Base-by-base conservation (phyloP, 2,329 filamentous ascomycete genomes). In the Penicillium sp. region DNA sequence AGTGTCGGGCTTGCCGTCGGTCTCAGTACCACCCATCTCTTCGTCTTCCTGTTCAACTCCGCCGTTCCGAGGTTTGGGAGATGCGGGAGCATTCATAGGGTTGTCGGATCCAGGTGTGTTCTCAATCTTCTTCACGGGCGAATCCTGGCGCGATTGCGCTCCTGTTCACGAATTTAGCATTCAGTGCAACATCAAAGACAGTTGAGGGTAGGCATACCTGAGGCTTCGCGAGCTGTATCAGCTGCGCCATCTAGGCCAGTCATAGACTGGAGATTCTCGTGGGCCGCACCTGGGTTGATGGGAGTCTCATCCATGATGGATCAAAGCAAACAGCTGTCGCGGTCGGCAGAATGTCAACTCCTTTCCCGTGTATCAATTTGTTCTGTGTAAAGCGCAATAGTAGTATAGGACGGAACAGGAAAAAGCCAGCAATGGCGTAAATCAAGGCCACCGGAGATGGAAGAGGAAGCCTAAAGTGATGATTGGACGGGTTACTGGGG, bases 21-120 rank as follows among this genome's bases (percentile, higher is more conserved):
- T 69, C 49, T 78, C 76, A 14, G 76, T 84, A 62, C 89, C 89
- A 56, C 82, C 87, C 89, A 93, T 93, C 66, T 92, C 90, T 69
- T 91, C 88, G 68, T 94, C 90, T 63, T 88, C 87, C 56, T 62
- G 71, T 48, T 78, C 82, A 73, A 60, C 82, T 59, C 82, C 78
- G 51, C 80, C 82, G 59, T 83, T 83, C 66, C 89, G 84, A 47
- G 82, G 79, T 58, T 82, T 82, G 35, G 86, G 86, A 46, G 81
- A 87, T 57, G 84, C 80, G 38, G 87, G 85, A 54, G 86, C 85
- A 77, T 91, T 86, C 64, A 88, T 78, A n/a, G 85, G 83, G 68
- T 87, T 88, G 68, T 88, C 86, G 35, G 82, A 83, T 52, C 73
- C 70, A 40, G 65, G 37, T 31, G 53, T 49, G 36, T 67, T 61